Conservation (phyloP, 2,329 filamentous ascomycete genomes). For the Fusarium veterinarium region DNA sequence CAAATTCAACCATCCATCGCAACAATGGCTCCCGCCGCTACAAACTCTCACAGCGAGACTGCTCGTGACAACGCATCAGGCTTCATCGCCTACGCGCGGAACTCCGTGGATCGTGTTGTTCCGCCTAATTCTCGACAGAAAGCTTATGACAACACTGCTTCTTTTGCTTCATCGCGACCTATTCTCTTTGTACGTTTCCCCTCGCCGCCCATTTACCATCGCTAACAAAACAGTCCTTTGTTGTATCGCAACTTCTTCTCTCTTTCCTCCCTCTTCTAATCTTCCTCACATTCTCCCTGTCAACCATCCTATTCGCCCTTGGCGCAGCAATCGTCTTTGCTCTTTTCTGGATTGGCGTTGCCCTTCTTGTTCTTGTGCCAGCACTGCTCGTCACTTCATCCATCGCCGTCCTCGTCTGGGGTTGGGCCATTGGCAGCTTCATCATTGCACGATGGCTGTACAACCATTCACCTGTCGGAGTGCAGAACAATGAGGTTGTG, state of each 20-base stretch:
- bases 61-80: conserved; percentile 51
- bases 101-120: conserved; percentile 63
- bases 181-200: conserved; percentile 71
- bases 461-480: conserved; percentile 45
- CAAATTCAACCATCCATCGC: neutral
- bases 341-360: conserved; percentile 74
- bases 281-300: conserved; percentile 74
- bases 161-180: conserved; percentile 73
- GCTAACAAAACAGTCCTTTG: conserved; percentile 67
- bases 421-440: conserved; percentile 73
- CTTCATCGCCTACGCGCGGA: conserved; percentile 55
- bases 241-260: conserved; percentile 72
- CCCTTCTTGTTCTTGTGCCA: conserved; percentile 75
- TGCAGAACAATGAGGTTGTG: conserved; percentile 37
- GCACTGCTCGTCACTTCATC: conserved; percentile 74
- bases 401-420: conserved; percentile 73
- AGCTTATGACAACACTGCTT: conserved; percentile 62
- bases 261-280: conserved; percentile 74
- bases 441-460: conserved; percentile 61
- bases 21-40: conserved; percentile 23
- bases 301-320: conserved; percentile 71
- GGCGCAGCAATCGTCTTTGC: conserved; percentile 72
- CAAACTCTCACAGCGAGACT: conserved; percentile 34
- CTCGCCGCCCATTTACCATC: neutral
- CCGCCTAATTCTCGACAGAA: conserved; percentile 70